A percentile compares a stretch with the other conserved stretches of the same genome.
Evolutionary conservation across 1,284 basidiomycete species (phyloP).

Genomic region (Fereydounia khargensis): DNA sequence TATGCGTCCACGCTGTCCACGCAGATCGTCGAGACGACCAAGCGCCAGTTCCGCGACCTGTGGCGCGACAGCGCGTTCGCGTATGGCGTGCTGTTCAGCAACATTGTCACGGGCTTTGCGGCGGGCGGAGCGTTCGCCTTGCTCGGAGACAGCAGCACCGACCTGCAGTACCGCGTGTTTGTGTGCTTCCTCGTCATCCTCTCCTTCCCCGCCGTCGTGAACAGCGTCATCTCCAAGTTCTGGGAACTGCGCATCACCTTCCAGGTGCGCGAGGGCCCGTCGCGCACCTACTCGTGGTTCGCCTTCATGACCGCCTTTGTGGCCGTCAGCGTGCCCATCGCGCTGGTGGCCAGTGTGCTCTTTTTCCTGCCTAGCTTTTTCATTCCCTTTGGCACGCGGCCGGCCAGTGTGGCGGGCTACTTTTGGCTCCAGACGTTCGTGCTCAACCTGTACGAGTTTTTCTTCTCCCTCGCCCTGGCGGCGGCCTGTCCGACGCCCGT

Average conservation of each 20-base stretch:
- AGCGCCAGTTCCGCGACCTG: slow-evolving; percentile 64
- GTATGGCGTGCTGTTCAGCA: slow-evolving; percentile 68
- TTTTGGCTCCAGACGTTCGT: slow-evolving; percentile 46
- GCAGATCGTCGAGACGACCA: slow-evolving; percentile 64
- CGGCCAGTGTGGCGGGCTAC: slow-evolving; percentile 37
- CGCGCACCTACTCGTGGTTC: slow-evolving; percentile 44
- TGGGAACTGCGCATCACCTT: slow-evolving; percentile 43
- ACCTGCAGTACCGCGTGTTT: slow-evolving; percentile 30
- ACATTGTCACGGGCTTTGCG: slow-evolving; percentile 55
- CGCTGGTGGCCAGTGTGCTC: slow-evolving; percentile 45
- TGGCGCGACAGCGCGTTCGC: slow-evolving; percentile 73
- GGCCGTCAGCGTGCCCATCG: slow-evolving; percentile 38
- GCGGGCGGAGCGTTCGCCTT: slow-evolving; percentile 34
- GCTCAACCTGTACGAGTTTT: slow-evolving; percentile 42
- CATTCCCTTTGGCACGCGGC: slow-evolving; percentile 36
- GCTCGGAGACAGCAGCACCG: slow-evolving; percentile 14
- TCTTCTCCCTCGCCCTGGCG: slow-evolving; percentile 48
- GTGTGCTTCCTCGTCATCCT: slow-evolving; percentile 33
- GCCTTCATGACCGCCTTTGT: slow-evolving; percentile 34
- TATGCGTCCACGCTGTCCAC: slow-evolving; percentile 64
- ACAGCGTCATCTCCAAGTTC: slow-evolving; percentile 40
- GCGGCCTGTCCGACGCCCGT: slow-evolving; percentile 48
- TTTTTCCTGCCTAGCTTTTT: slow-evolving; percentile 52
- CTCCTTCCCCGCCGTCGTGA: slow-evolving; percentile 43
- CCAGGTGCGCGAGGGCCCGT: slow-evolving; percentile 33